Evolutionary conservation across 257 asterid species (phyloP), one percentile per base, ranked within the genome.

Genomic region (Sherardia arvensis): DNA sequence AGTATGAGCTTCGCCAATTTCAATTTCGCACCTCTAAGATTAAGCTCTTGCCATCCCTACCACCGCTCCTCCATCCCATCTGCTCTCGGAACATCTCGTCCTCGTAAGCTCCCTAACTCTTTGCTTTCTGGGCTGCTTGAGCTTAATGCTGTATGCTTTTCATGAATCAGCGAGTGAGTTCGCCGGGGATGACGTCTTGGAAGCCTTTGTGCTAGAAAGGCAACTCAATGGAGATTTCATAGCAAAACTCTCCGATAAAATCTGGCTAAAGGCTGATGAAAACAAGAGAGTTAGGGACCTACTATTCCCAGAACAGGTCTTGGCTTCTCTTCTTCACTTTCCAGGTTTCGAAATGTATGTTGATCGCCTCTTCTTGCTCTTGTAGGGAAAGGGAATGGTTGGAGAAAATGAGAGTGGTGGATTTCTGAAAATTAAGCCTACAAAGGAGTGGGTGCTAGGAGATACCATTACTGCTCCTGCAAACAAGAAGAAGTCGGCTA

Each of bases 401-500:
- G 86, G 79, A 73, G 94, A 74, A 71, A 71, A 62, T 40, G 94
- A 84, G 69, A 87, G 87, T 40, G 73, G 64, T 32, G 96, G 97
- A 20, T 86, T 84, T 73, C 78, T 91, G 90, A 85, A 91, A 77
- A 71, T 91, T 77, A 83, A 79, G 71, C 70, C 71, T 62, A 88
- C 89, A 45, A 80, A 72, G 72, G 98, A 88, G 66, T 91, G 96
- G 96, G 75, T 91, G 59, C 43, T 73, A 69, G 96, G 96, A 20
- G 95, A 84, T 29, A 64, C 74, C 0, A 17, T 21, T 45, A 63
- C 82, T 1, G 94, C 86, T 1, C 98, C 98, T 7, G 59, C 76
- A 76, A 88, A 91, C 78, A 84, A 72, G 87, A 91, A 91, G 85
- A 81, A 81, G 83, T 45, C 74, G n/a, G 54, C 59, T 32, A 86